Evolutionary conservation across 345 rosid genomes (phyloP).

Genomic region (Salix koriyanagi): DNA sequence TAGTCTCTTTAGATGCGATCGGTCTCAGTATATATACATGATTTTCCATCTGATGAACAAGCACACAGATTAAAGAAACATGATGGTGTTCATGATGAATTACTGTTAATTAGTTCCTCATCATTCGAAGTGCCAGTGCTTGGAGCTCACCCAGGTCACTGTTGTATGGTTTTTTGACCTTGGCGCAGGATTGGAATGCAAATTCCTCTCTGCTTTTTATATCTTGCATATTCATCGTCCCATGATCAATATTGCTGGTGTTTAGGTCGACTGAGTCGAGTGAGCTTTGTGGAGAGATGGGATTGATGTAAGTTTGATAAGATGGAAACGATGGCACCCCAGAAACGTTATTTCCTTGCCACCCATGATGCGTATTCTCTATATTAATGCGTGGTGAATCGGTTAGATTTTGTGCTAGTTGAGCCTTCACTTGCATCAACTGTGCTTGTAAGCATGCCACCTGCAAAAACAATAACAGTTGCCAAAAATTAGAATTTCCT

Average conservation of each 20-base stretch:
- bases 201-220: conserved; percentile 39
- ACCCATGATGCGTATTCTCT: conserved; percentile 21
- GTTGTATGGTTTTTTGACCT: conserved; percentile 38
- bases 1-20: background rate
- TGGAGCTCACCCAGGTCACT: conserved; percentile 76
- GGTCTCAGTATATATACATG: conserved; percentile 6
- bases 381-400: conserved; percentile 24
- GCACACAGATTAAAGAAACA: background rate
- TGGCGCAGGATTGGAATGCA: conserved; percentile 31
- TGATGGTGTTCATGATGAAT: background rate
- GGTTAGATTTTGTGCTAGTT: conserved; percentile 46
- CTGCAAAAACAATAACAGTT: conserved; percentile 18
- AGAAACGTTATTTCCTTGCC: conserved; percentile 28
- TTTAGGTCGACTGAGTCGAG: conserved; percentile 47
- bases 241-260: conserved; percentile 20
- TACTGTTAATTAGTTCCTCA: conserved; percentile 42
- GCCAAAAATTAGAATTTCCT: background rate
- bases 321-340: conserved; percentile 26
- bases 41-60: background rate
- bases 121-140: conserved; percentile 80
- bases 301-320: conserved; percentile 35
- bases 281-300: conserved; percentile 75
- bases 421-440: conserved; percentile 80
- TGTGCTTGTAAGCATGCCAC: conserved; percentile 86
- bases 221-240: conserved; percentile 30